Base-by-base conservation (phyloP, 2,329 filamentous ascomycete genomes). In the Sarocladium kiliense region DNA sequence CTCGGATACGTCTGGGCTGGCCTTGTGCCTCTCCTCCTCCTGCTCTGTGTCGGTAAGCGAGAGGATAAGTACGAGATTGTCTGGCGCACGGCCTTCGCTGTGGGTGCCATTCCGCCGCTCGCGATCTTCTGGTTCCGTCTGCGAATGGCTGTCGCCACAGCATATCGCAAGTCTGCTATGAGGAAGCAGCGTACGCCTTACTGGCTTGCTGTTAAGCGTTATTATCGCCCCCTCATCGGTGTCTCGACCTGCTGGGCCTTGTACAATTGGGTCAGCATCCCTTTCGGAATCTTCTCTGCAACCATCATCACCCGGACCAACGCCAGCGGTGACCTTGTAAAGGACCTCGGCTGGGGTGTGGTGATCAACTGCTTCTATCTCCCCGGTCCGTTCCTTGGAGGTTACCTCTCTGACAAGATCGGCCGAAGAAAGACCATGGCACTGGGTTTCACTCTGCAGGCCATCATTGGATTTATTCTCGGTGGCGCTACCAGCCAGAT, bases 211-310 rank as follows among this genome's bases (percentile, higher is more conserved):
- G 50, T 78, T 19, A 76, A 72, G 58, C 68, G 72, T 30, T 78
- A 81, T 58, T 80, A 74, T 68, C 69, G 74, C 3, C 74, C 75
- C 0, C 64, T 82, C 42, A 61, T 80, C 3, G 78, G 79, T 14
- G 71, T 73, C 6, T 71, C 76, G 2, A 58, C 72, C 1, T 71
- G 74, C 10, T 81, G 78, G 78, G 81, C 81, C 62, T 63, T 73
- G 25, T 75, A 82, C 62, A 77, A 84, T 61, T 83, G 75, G 63
- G 75, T 82, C 39, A 75, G 76, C 0, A 77, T 79, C 54, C 79
- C 79, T 0, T 81, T 81, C 58, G 78, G 77, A 9, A 72, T 82
- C 26, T 82, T 82, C 64, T 76, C 74, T 55, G 77, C 76, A 0
- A 79, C 77, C 21, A 81, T 82, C 56, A 73, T 80, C 53, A 64